Conservation (phyloP, 495 filamentous ascomycete genomes). For the Annulohypoxylon maeteangense region DNA sequence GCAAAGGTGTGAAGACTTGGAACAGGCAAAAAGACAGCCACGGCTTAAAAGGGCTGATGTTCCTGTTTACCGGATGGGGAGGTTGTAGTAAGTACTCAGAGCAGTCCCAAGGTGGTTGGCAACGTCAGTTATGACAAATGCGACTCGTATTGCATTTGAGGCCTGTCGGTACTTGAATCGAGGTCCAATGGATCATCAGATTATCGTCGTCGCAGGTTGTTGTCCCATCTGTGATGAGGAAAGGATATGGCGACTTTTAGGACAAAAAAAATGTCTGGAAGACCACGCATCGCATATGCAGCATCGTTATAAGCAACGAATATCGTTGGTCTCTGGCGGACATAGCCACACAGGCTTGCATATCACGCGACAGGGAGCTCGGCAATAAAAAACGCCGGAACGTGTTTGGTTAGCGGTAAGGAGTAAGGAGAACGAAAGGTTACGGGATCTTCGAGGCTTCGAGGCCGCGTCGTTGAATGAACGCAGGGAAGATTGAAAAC, state of each 20-base stretch:
- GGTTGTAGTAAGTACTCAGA: slow-evolving; percentile 28
- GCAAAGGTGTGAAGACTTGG: slow-evolving; percentile 26
- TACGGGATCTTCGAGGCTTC: neutral
- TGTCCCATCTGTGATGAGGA: slow-evolving; percentile 31
- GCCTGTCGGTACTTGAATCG: slow-evolving; percentile 41
- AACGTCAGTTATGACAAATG: slow-evolving; percentile 44
- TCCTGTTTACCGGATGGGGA: slow-evolving; percentile 38
- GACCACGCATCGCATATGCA: slow-evolving; percentile 44
- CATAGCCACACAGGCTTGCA: slow-evolving; percentile 42
- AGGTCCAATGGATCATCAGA: slow-evolving; percentile 28
- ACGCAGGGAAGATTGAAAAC: neutral
- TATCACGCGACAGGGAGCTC: slow-evolving; percentile 42
- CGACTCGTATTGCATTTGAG: slow-evolving; percentile 33
- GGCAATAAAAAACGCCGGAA: slow-evolving; percentile 40
- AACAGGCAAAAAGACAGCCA: slow-evolving; percentile 42
- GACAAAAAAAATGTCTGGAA: slow-evolving; percentile 36
- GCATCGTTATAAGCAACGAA: slow-evolving; percentile 26
- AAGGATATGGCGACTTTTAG: slow-evolving; percentile 36
- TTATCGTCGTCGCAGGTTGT: slow-evolving; percentile 23
- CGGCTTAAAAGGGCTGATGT: slow-evolving; percentile 39
- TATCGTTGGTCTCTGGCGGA: slow-evolving; percentile 34
- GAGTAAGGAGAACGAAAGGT: slow-evolving; percentile 1
- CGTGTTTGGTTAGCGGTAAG: slow-evolving; percentile 26
- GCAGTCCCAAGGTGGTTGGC: slow-evolving; percentile 15
- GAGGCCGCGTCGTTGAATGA: neutral